A percentile compares a stretch with the other conserved stretches of the same genome.
Conservation (phyloP, 805 yeast genomes). For the Schizosaccharomyces octosporus region DNA sequence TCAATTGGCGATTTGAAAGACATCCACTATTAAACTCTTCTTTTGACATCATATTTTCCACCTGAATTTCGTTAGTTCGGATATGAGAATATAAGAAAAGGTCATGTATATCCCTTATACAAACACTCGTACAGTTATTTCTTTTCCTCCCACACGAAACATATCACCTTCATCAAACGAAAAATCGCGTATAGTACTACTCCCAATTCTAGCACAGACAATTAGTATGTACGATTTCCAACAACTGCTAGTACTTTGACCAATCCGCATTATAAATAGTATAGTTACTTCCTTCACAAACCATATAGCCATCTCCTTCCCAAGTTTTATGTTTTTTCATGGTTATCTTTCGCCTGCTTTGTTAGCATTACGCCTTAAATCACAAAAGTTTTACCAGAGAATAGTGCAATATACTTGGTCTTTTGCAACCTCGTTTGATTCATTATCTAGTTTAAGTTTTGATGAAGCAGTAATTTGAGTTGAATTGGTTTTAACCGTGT, state of each 20-base stretch:
- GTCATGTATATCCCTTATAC: background rate
- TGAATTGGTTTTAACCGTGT: background rate
- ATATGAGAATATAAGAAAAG: background rate
- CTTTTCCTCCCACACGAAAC: background rate
- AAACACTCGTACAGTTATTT: background rate
- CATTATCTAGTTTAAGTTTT: background rate
- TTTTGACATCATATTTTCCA: background rate
- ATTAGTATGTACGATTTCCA: background rate
- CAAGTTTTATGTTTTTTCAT: conserved; percentile 69
- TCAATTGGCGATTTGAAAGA: background rate
- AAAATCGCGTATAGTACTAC: background rate
- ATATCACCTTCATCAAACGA: background rate
- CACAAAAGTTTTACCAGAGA: no score
- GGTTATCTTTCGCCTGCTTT: conserved; percentile 40
- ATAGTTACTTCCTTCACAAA: conserved; percentile 10
- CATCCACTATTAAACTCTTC: background rate
- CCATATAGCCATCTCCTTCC: conserved; percentile 71
- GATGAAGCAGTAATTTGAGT: background rate
- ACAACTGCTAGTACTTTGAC: background rate
- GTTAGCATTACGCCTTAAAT: background rate
- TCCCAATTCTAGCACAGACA: background rate
- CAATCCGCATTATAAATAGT: conserved; percentile 11
- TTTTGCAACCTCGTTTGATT: background rate
- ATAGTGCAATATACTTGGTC: background rate
- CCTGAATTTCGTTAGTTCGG: background rate